Percentiles rank a stretch among this genome's conserved stretches.
Evolutionary conservation across 2,329 filamentous ascomycete species (phyloP).

Genomic region (Fusarium sp.): DNA sequence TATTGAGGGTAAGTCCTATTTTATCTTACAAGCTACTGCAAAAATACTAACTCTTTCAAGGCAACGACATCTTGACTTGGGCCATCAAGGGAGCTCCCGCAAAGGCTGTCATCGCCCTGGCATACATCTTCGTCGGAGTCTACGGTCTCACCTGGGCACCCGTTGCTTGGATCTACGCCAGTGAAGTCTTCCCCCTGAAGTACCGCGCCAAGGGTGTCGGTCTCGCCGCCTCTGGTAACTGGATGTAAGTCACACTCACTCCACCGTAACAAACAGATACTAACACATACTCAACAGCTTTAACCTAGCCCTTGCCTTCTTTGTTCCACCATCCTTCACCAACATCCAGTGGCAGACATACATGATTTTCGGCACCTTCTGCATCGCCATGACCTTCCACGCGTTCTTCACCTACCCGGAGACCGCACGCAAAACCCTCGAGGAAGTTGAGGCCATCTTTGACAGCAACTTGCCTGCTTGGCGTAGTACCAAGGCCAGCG

Average conservation of each 20-base stretch:
- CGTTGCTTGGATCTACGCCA: constrained; percentile 68
- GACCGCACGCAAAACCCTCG: constrained; percentile 56
- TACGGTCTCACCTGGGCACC: constrained; percentile 61
- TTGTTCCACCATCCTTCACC: constrained; percentile 55
- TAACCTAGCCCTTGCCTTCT: constrained; percentile 58
- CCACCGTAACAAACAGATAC: rapidly evolving
- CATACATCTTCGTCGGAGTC: constrained; percentile 61
- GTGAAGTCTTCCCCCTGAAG: constrained; percentile 66
- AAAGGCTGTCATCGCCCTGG: constrained; percentile 65
- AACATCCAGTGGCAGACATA: constrained; percentile 66
- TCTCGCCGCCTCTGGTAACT: constrained; percentile 62
- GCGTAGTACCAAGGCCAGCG: constrained; percentile 32
- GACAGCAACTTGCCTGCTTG: constrained; percentile 43
- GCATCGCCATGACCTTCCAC: constrained; percentile 59
- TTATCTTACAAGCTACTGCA: rapidly evolving
- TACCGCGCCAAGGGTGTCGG: constrained; percentile 67
- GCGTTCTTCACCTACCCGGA: constrained; percentile 69
- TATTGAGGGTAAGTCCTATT: constrained; percentile 52
- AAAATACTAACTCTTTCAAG: constrained; percentile 41
- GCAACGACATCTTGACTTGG: constrained; percentile 63
- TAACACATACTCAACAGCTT: constrained; percentile 45
- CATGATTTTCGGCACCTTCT: constrained; percentile 60
- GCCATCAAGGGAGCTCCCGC: constrained; percentile 59
- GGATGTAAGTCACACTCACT: constrained; percentile 50
- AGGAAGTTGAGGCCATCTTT: constrained; percentile 45